Percentiles rank a stretch among this genome's conserved stretches.
These are phyloP conservation scores for Monosporozyma aerobia DNA, from an alignment of 805 yeast species.

Conservation along the genomic window DNA sequence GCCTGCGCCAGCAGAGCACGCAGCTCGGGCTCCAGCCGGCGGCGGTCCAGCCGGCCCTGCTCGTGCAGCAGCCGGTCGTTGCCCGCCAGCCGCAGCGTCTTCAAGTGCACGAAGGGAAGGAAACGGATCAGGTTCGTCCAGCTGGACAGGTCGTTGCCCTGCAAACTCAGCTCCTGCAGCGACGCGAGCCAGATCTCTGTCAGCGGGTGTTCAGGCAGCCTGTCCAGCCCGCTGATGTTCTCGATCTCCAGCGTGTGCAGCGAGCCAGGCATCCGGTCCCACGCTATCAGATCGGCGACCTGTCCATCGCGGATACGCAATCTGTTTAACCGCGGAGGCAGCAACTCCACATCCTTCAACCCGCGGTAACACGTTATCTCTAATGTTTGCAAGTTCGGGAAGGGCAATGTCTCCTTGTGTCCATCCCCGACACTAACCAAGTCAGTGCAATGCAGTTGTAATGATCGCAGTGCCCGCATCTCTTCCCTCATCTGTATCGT, in stretches of 20 bases:
- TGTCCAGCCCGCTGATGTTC: slow-evolving; percentile 7
- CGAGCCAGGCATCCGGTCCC: slow-evolving; percentile 8
- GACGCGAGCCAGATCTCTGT: slow-evolving; percentile 7
- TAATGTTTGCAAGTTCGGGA: not conserved
- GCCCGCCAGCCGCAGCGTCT: not conserved
- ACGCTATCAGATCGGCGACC: slow-evolving; percentile 5
- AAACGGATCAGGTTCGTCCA: slow-evolving; percentile 9
- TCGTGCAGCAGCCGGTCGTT: not conserved
- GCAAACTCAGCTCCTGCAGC: slow-evolving; percentile 12
- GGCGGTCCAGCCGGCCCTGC: not conserved
- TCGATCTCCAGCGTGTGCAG: slow-evolving; percentile 7
- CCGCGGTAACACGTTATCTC: not conserved
- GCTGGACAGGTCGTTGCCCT: slow-evolving; percentile 11
- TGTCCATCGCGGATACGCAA: not conserved
- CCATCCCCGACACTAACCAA: not conserved
- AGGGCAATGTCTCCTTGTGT: not conserved
- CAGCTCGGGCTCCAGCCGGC: not conserved
- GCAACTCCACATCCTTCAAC: not conserved
- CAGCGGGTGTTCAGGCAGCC: slow-evolving; percentile 4
- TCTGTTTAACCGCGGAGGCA: not conserved
- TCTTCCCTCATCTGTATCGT: not conserved
- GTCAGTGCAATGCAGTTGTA: not conserved
- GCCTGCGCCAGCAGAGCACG: not conserved
- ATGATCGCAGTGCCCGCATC: too few species aligned
- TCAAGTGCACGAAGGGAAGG: slow-evolving; percentile 6